Base-by-base conservation (phyloP, 2,329 filamentous ascomycete species). In the Daldinia sp. region DNA sequence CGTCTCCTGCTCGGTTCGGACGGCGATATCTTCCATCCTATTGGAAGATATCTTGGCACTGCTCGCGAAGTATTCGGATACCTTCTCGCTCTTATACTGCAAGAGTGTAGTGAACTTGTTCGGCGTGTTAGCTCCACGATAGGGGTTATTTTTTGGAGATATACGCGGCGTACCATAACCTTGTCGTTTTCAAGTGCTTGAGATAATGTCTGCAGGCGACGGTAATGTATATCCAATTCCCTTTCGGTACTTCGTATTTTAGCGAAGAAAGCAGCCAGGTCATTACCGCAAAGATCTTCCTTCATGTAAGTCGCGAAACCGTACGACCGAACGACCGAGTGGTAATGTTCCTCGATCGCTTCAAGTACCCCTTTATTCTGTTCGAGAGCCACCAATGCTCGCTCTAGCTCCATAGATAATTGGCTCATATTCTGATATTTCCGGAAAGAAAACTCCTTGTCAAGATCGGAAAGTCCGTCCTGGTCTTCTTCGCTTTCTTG, bases 1-100 rank as follows among this genome's bases (percentile, higher is more conserved):
- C 0, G 73, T 75, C 41, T 75, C 68, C 56, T 83, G 80, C 23
- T 83, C 81, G 10, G 79, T 82, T 43, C 84, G 81, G 17, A 80
- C 70, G 0, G 83, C 82, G n/a, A 85, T 83, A 53, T 78, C 79
- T 23, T 71, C 60, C 70, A 70, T 71, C 11, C 49, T 50, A 39
- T 58, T 47, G 8, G 70, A 56, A 0, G 67, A 69, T 7, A 43
- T 53, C 15, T 66, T 54, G 1, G 71, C 68, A 19, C 62, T 63
- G 7, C 59, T 58, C 4, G 71, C 61, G 41, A 73, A 72, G 19
- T 68, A 61, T 10, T 71, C 61, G 0, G 67, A 68, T 19, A 61
- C 63, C 15, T 64, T 67, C 15, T 63, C 62, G 11, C 66, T 72
- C 11, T 65, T 51, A 39, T 70, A 72, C 48, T 74, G 70, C 0